phyloP scores from a whole-genome alignment of 2,329 filamentous ascomycete genomes.

The Apiospora sp. region DNA sequence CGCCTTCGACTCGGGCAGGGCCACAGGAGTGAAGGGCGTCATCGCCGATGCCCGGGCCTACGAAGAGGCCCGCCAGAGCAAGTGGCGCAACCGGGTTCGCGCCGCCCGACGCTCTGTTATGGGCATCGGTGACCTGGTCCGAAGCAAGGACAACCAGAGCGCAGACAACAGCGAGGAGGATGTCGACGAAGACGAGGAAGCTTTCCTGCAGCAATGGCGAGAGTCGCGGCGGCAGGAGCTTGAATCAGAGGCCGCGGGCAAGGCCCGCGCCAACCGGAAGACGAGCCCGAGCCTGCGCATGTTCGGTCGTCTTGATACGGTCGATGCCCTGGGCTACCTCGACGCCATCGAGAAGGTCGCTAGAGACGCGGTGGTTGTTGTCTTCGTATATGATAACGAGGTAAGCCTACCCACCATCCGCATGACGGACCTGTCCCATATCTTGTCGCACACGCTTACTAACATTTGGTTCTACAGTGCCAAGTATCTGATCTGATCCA shows the following conservation, averaged over 20 bases:
- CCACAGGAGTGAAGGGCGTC: slow-evolving; percentile 86
- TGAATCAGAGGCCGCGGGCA: slow-evolving; percentile 67
- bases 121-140: slow-evolving; percentile 49
- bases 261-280: slow-evolving; percentile 65
- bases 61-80: slow-evolving; percentile 69
- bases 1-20: slow-evolving; percentile 71
- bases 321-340: slow-evolving; percentile 92
- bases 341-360: slow-evolving; percentile 93
- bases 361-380: slow-evolving; percentile 83
- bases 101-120: slow-evolving; percentile 64
- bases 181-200: slow-evolving; percentile 72
- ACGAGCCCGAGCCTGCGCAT: slow-evolving; percentile 79
- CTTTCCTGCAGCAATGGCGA: slow-evolving; percentile 86
- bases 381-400: slow-evolving; percentile 90
- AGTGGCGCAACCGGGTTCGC: slow-evolving; percentile 61
- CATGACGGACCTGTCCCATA: neutral
- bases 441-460: slow-evolving; percentile 35
- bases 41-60: slow-evolving; percentile 84
- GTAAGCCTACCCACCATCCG: slow-evolving; percentile 59
- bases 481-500: slow-evolving; percentile 82
- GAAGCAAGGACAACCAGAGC: slow-evolving; percentile 42
- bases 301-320: slow-evolving; percentile 81
- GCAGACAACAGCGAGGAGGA: slow-evolving; percentile 51
- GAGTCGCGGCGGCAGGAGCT: slow-evolving; percentile 81
- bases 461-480: slow-evolving; percentile 63